Evolutionary conservation across 2,329 filamentous ascomycete genomes (phyloP).

Genomic region (Apiospora pterosperma): DNA sequence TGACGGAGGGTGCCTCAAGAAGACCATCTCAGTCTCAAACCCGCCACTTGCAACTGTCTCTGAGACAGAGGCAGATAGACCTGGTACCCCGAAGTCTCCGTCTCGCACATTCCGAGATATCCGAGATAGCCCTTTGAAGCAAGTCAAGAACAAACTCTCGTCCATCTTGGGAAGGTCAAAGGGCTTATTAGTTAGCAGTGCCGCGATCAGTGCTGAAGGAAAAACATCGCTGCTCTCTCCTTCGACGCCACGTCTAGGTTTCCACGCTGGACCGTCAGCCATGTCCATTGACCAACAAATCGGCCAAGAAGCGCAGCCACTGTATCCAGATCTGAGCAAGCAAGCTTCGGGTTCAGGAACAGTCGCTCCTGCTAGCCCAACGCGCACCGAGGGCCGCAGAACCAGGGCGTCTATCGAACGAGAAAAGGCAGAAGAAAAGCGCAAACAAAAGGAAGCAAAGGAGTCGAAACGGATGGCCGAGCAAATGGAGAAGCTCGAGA

Average conservation of each 20-base stretch:
- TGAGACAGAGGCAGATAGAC: slow-evolving; percentile 26
- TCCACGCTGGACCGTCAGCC: slow-evolving; percentile 42
- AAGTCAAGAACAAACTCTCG: slow-evolving; percentile 88
- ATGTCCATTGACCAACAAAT: slow-evolving; percentile 39
- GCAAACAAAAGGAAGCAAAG: slow-evolving; percentile 57
- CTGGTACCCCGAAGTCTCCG: slow-evolving; percentile 54
- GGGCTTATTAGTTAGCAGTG: slow-evolving; percentile 77
- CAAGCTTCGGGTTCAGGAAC: slow-evolving; percentile 29
- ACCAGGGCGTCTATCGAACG: slow-evolving; percentile 58
- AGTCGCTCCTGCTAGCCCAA: slow-evolving; percentile 35
- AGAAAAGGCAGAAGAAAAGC: slow-evolving; percentile 61
- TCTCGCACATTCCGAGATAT: slow-evolving; percentile 43
- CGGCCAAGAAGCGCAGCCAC: slow-evolving; percentile 28
- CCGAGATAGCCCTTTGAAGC: slow-evolving; percentile 78
- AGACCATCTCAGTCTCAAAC: slow-evolving; percentile 59
- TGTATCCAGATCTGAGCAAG: slow-evolving; percentile 45
- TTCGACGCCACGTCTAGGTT: slow-evolving; percentile 42
- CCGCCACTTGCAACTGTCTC: slow-evolving; percentile 47
- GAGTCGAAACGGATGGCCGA: slow-evolving; percentile 60
- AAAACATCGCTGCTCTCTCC: slow-evolving; percentile 57
- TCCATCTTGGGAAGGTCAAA: slow-evolving; percentile 87
- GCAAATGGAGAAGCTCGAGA: slow-evolving; percentile 61
- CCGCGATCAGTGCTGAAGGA: slow-evolving; percentile 59
- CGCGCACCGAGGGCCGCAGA: slow-evolving; percentile 40
- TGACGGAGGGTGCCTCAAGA: slow-evolving; percentile 44